phyloP scores from a whole-genome alignment of 129 eudicot species.

The Chrysanthemum lavandulifolium region DNA sequence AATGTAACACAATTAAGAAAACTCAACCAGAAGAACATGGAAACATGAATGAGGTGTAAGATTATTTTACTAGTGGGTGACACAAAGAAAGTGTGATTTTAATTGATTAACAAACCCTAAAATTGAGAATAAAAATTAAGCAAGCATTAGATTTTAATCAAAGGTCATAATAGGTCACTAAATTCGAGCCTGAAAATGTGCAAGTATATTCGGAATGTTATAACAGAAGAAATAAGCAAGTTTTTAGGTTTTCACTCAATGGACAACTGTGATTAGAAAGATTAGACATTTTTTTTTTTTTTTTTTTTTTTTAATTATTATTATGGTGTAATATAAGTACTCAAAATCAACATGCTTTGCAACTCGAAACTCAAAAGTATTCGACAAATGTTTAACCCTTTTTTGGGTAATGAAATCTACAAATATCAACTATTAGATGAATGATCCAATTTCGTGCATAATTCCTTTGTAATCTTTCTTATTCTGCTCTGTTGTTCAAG shows the following conservation, averaged over 20 bases:
- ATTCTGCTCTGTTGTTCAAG: too few species aligned
- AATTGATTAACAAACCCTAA: constrained; percentile 21
- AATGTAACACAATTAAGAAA: neutral
- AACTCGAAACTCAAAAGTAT: too few species aligned
- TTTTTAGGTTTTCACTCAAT: neutral
- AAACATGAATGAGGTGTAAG: constrained; percentile 8
- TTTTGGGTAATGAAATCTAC: too few species aligned
- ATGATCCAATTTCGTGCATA: too few species aligned
- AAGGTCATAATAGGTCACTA: constrained; percentile 13
- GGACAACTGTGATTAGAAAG: too few species aligned
- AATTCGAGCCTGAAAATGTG: constrained; percentile 29
- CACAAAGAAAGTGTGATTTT: constrained; percentile 16
- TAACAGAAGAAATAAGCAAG: constrained; percentile 16
- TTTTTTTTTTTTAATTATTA: too few species aligned
- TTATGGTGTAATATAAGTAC: too few species aligned
- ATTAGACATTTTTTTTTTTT: too few species aligned
- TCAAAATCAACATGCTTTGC: too few species aligned
- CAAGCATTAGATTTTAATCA: constrained; percentile 19
- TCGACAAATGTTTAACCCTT: too few species aligned
- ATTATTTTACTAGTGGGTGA: constrained; percentile 27
- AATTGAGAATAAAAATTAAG: constrained; percentile 19
- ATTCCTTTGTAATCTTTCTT: too few species aligned
- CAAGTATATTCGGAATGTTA: constrained; percentile 27
- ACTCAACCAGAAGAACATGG: neutral
- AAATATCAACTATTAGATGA: too few species aligned